Evolutionary conservation across 257 asterid genomes (phyloP).

Genomic region (Jacaranda copaia): DNA sequence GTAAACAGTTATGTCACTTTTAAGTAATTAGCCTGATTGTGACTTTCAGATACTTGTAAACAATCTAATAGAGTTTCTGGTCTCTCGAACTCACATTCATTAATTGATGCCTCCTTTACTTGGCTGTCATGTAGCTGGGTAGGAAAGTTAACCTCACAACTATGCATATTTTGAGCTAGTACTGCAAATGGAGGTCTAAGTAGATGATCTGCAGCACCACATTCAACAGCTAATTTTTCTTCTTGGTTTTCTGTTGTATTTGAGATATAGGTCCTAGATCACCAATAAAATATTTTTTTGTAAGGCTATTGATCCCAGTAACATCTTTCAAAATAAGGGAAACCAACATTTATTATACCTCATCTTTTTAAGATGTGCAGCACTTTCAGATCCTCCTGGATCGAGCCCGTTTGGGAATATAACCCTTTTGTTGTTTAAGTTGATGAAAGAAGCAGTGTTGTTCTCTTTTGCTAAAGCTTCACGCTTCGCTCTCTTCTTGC

Average conservation of each 20-base stretch:
- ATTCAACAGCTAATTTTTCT: conserved; percentile 52
- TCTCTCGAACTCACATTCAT: conserved; percentile 49
- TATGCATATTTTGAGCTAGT: conserved; percentile 60
- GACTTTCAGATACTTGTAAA: no score
- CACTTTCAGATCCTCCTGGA: conserved; percentile 56
- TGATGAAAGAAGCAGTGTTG: conserved; percentile 60
- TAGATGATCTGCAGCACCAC: conserved; percentile 52
- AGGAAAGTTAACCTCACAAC: conserved; percentile 44
- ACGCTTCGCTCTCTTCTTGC: conserved; percentile 92
- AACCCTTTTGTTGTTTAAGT: conserved; percentile 85
- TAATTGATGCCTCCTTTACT: conserved; percentile 44
- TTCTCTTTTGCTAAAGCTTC: conserved; percentile 93
- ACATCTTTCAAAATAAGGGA: conserved; percentile 21
- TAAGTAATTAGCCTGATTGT: conserved; percentile 1
- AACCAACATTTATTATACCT: conserved; percentile 54
- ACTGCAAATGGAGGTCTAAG: conserved; percentile 76
- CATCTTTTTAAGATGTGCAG: conserved; percentile 68
- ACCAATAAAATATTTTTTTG: conserved; percentile 29
- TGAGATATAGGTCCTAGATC: conserved; percentile 55
- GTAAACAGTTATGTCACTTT: background rate
- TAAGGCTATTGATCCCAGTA: conserved; percentile 19
- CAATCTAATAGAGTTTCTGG: background rate
- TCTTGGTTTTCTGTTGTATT: conserved; percentile 48
- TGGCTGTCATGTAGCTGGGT: conserved; percentile 44
- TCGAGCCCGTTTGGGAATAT: conserved; percentile 60